Conservation (phyloP, 2,329 filamentous ascomycete species). For the Seiridium cupressi region DNA sequence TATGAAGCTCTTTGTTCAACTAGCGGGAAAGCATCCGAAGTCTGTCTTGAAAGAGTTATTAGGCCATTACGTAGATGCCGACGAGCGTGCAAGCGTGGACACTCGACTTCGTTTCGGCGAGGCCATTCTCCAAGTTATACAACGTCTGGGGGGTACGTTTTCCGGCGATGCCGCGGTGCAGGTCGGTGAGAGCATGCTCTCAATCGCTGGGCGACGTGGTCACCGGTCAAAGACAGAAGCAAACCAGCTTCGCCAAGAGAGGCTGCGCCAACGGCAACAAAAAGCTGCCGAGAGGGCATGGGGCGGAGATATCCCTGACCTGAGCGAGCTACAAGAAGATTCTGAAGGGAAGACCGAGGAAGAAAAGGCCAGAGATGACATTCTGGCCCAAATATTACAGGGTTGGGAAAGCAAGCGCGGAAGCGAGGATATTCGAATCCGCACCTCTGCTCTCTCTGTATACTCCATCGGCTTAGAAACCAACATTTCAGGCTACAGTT, state of each 20-base stretch:
- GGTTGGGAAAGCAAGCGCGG: slow-evolving; percentile 68
- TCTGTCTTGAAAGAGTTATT: slow-evolving; percentile 62
- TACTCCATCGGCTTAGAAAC: slow-evolving; percentile 59
- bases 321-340: slow-evolving; percentile 32
- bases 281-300: slow-evolving; percentile 52
- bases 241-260: slow-evolving; percentile 51
- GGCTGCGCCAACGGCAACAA: slow-evolving; percentile 44
- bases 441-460: slow-evolving; percentile 67
- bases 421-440: slow-evolving; percentile 67
- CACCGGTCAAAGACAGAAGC: slow-evolving; percentile 58
- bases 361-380: slow-evolving; percentile 32
- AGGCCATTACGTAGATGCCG: slow-evolving; percentile 65
- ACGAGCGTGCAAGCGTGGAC: slow-evolving; percentile 59
- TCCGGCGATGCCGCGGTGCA: slow-evolving; percentile 48
- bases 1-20: slow-evolving; percentile 61
- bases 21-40: slow-evolving; percentile 61
- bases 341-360: slow-evolving; percentile 8
- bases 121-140: slow-evolving; percentile 62
- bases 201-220: slow-evolving; percentile 62
- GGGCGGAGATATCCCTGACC: slow-evolving; percentile 50
- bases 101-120: slow-evolving; percentile 68
- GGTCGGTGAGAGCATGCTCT: slow-evolving; percentile 58
- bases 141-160: slow-evolving; percentile 57
- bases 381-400: slow-evolving; percentile 57
- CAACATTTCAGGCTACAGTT: slow-evolving; percentile 55